These are phyloP conservation scores for Aspergillus versicolor DNA, from an alignment of 2,329 filamentous ascomycete genomes.

Conservation along the genomic window DNA sequence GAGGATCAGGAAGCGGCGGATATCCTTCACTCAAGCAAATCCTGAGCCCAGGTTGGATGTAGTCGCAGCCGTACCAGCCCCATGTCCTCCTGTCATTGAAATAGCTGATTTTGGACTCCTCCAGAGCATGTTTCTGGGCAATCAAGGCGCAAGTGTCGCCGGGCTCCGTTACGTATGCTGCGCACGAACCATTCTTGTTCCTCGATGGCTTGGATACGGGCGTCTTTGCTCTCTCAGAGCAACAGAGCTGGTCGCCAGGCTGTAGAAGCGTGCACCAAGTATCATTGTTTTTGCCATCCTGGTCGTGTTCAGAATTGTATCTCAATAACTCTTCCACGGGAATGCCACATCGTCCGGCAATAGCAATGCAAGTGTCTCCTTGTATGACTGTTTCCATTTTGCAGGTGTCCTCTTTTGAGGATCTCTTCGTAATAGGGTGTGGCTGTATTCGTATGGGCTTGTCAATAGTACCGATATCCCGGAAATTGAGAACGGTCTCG, in stretches of 20 bases:
- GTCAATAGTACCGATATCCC: not conserved
- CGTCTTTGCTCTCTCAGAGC: conserved; percentile 8
- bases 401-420: not conserved
- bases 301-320: conserved; percentile 33
- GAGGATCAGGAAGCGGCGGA: conserved; percentile 41
- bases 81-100: conserved; percentile 43
- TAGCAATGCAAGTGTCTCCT: conserved; percentile 38
- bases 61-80: conserved; percentile 45
- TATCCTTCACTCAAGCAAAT: conserved; percentile 45
- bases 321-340: conserved; percentile 36
- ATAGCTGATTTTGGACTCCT: not conserved
- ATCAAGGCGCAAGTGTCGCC: conserved; percentile 35
- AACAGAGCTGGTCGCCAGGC: conserved; percentile 27
- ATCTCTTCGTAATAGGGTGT: not conserved
- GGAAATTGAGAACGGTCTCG: not conserved
- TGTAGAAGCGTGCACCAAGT: conserved; percentile 28
- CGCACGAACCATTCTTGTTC: conserved; percentile 39
- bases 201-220: conserved; percentile 31
- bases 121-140: conserved; percentile 20
- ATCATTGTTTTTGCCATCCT: not conserved
- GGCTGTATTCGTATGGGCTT: not conserved
- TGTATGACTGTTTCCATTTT: not conserved
- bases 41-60: conserved; percentile 27
- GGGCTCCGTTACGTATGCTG: conserved; percentile 31
- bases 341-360: conserved; percentile 44